Conservation (phyloP, 2,329 filamentous ascomycete genomes). For the Colletotrichum aenigma region DNA sequence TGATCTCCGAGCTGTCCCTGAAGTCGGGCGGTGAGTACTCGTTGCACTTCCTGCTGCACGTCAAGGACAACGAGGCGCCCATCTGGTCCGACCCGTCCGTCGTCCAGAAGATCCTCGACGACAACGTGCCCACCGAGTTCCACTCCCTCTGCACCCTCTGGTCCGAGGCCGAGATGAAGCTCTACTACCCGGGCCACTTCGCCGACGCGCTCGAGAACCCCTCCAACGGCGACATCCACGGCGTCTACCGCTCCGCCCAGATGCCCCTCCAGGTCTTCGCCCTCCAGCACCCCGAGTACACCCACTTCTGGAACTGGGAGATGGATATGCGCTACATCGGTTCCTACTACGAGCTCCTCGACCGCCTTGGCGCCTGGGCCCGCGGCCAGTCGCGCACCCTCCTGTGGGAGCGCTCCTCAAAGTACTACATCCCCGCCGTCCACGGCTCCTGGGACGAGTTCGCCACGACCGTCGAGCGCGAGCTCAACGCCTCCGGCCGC, state of each 20-base stretch:
- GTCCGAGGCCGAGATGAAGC: constrained; percentile 83
- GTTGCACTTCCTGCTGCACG: constrained; percentile 84
- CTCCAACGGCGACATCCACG: constrained; percentile 63
- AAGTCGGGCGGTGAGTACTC: constrained; percentile 82
- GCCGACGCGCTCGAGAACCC: constrained; percentile 69
- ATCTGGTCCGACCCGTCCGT: constrained; percentile 82
- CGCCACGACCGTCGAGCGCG: constrained; percentile 64
- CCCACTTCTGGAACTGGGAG: constrained; percentile 74
- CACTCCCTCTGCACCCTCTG: constrained; percentile 81
- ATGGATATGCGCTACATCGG: constrained; percentile 71
- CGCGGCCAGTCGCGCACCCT: constrained; percentile 70
- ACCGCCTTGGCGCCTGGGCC: constrained; percentile 70
- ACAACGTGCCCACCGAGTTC: constrained; percentile 74
- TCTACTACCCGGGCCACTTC: constrained; percentile 76
- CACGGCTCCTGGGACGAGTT: constrained; percentile 79
- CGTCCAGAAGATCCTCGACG: constrained; percentile 72
- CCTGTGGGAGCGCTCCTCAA: constrained; percentile 79
- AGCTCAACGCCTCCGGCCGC: constrained; percentile 56
- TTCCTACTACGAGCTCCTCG: constrained; percentile 75
- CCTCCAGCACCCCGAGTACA: constrained; percentile 66
- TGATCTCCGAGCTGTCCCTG: constrained; percentile 80
- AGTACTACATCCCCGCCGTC: constrained; percentile 76
- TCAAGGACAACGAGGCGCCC: constrained; percentile 77
- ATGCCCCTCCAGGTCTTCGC: constrained; percentile 69
- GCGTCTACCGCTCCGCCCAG: constrained; percentile 71